These are phyloP conservation scores for Pyricularia pennisetigena DNA, from an alignment of 2,329 filamentous ascomycete species.

Conservation along the genomic window DNA sequence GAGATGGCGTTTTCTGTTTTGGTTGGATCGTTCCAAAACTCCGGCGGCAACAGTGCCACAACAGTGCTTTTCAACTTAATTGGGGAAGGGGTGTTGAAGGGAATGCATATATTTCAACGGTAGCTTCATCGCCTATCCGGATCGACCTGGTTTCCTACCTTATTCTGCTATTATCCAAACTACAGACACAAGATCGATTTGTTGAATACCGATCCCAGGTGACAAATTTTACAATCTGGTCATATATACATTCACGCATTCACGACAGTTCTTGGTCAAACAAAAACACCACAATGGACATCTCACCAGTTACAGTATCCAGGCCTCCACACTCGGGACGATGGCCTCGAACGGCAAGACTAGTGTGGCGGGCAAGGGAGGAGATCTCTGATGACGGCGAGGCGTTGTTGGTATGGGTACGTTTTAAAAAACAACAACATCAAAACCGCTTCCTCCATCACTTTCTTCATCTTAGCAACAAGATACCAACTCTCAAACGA, in stretches of 20 bases:
- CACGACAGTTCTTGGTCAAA: background rate
- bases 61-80: no score
- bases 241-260: background rate
- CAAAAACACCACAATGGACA: background rate
- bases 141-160: background rate
- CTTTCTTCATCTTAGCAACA: no score
- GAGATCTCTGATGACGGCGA: background rate
- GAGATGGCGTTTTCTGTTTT: background rate
- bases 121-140: background rate
- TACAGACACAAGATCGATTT: no score
- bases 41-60: background rate
- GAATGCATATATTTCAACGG: background rate
- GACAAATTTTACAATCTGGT: background rate
- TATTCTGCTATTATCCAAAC: background rate
- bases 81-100: background rate
- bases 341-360: slow-evolving; percentile 5
- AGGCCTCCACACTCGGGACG: slow-evolving; percentile 3
- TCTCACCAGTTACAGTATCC: background rate
- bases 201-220: no score
- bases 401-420: slow-evolving; percentile 2
- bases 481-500: background rate
- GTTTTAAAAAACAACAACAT: no score
- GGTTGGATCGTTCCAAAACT: no score
- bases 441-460: no score
- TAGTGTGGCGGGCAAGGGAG: slow-evolving; percentile 4